A percentile compares a stretch with the other conserved stretches of the same genome.
phyloP scores from a whole-genome alignment of 1,284 basidiomycete species.

The Hemileia vastatrix region DNA sequence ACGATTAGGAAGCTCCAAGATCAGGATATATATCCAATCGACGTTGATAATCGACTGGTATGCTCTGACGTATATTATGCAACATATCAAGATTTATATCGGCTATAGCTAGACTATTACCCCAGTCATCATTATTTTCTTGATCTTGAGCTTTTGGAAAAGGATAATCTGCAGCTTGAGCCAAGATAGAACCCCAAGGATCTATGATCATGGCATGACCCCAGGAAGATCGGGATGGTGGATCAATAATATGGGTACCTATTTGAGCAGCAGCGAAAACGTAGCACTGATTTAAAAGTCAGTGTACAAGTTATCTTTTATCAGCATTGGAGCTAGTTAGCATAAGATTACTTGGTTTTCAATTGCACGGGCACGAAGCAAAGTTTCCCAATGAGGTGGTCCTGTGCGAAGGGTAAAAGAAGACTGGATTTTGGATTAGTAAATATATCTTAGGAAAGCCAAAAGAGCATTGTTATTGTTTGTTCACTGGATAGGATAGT shows the following conservation, averaged over 20 bases:
- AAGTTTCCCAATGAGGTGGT: conserved; percentile 40
- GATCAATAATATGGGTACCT: conserved; percentile 24
- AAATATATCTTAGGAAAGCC: neutral
- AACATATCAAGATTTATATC: conserved; percentile 32
- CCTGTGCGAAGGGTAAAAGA: conserved; percentile 43
- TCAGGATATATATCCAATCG: conserved; percentile 38
- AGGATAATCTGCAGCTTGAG: conserved; percentile 28
- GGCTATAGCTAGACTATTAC: neutral
- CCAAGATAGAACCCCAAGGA: conserved; percentile 40
- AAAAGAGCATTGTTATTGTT: conserved; percentile 31
- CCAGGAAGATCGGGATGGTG: conserved; percentile 32
- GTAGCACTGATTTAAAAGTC: conserved; percentile 30
- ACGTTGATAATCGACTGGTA: conserved; percentile 40
- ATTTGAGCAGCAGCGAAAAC: conserved; percentile 42
- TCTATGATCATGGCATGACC: conserved; percentile 44
- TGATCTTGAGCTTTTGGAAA: neutral
- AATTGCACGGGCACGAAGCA: conserved; percentile 39
- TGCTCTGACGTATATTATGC: conserved; percentile 31
- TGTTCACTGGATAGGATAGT: conserved; percentile 7
- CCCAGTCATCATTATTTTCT: neutral
- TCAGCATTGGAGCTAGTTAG: no score
- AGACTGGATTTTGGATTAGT: conserved; percentile 37
- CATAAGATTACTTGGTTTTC: conserved; percentile 37
- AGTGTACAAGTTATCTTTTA: neutral
- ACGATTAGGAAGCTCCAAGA: no score